Percentiles rank a stretch among this genome's conserved stretches.
phyloP scores from a whole-genome alignment of 352 stramenopile species.

The Pythium aquatile region DNA sequence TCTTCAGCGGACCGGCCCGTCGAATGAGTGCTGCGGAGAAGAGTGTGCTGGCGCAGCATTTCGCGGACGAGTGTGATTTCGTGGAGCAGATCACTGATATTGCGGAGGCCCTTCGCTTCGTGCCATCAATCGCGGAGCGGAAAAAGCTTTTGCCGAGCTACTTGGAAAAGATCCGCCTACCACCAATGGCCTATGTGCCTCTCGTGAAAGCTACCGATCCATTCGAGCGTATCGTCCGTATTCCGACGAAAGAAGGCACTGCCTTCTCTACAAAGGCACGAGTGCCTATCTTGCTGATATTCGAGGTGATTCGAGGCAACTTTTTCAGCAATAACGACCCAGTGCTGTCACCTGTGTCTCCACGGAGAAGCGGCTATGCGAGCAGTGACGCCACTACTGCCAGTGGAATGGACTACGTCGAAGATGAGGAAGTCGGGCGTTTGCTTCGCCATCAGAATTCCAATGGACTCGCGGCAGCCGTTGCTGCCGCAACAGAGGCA shows the following conservation, averaged over 20 bases:
- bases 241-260: conserved; percentile 84
- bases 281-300: conserved; percentile 86
- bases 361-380: conserved; percentile 35
- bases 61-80: conserved; percentile 86
- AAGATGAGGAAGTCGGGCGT: conserved; percentile 77
- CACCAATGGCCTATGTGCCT: conserved; percentile 87
- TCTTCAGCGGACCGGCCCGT: conserved; percentile 64
- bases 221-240: conserved; percentile 84
- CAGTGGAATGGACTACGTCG: conserved; percentile 62
- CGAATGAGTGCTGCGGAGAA: conserved; percentile 83
- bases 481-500: conserved; percentile 10
- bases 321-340: conserved; percentile 49
- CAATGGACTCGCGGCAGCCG: conserved; percentile 40
- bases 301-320: conserved; percentile 84
- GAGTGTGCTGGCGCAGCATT: conserved; percentile 78
- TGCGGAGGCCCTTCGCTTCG: conserved; percentile 77
- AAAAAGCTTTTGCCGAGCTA: conserved; percentile 79
- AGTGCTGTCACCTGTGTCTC: conserved; percentile 55
- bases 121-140: conserved; percentile 74
- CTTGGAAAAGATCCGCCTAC: conserved; percentile 78
- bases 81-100: conserved; percentile 89
- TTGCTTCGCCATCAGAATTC: conserved; percentile 68
- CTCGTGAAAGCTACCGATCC: conserved; percentile 86
- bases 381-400: conserved; percentile 37
- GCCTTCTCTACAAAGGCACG: conserved; percentile 87